Conservation (phyloP, 2,329 filamentous ascomycete species). For the Microsporum canis region DNA sequence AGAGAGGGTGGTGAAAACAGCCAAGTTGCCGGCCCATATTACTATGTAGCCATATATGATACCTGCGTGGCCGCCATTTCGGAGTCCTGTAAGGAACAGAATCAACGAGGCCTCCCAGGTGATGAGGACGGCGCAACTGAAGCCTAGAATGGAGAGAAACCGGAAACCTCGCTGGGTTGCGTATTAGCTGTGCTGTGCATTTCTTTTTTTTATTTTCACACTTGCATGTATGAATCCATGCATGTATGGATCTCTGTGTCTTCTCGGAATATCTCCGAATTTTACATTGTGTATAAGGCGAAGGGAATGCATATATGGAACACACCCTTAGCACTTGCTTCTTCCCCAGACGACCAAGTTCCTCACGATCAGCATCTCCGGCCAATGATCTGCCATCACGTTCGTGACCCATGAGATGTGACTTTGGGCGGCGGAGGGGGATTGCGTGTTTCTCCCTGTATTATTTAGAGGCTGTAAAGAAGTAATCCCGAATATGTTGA, state of each 20-base stretch:
- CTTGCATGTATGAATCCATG: no score
- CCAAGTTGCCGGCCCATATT: conserved; percentile 28
- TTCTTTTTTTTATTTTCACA: not conserved
- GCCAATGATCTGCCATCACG: not conserved
- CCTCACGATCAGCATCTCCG: conserved; percentile 21
- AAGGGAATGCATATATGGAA: not conserved
- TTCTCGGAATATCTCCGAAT: no score
- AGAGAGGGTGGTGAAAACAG: conserved; percentile 30
- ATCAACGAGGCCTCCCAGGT: conserved; percentile 27
- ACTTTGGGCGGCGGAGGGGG: not conserved
- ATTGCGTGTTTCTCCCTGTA: not conserved
- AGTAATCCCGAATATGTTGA: not conserved
- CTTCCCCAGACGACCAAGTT: conserved; percentile 32
- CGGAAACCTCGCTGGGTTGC: conserved; percentile 20
- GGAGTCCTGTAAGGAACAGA: conserved; percentile 17
- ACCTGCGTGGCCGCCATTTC: conserved; percentile 26
- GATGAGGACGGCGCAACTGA: conserved; percentile 28
- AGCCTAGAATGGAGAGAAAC: conserved; percentile 28
- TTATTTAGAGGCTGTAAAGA: not conserved
- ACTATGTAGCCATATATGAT: conserved; percentile 30
- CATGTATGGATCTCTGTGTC: no score
- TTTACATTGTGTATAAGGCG: no score
- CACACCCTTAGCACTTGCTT: conserved; percentile 32
- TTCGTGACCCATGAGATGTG: not conserved
- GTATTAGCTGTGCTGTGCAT: not conserved